Base-by-base conservation (phyloP, 257 asterid genomes). In the Cynanchum wilfordii region DNA sequence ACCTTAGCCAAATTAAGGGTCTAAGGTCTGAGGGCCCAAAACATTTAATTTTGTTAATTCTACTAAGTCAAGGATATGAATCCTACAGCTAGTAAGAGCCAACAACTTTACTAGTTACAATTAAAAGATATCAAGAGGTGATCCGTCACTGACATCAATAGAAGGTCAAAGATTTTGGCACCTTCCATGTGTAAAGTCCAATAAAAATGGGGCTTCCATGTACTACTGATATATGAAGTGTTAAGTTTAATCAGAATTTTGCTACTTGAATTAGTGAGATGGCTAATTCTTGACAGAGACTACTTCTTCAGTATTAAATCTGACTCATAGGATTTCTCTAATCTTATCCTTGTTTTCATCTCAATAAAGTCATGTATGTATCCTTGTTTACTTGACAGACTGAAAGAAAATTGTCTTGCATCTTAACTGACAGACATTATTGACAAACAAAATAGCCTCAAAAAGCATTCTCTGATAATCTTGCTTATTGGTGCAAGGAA, bases 401-500 rank as follows among this genome's bases (percentile, higher is more conserved):
- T 12, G 19, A 29, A 15, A 29, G 6, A 40, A 60, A 60, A 42
- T 60, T 4, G 2, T 5, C n/a, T 5, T 27, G 22, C 1, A 16
- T 17, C 57, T 51, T 20, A 51, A 51, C 7, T 51, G 10, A 51
- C n/a, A 51, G 22, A 63, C 36, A 24, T 44, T 13, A 66, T 11
- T 9, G 27, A 45, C 40, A 49, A 47, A 68, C 7, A 27, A 27
- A 27, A 13, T 7, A 30, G 22, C 29, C 44, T 68, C 58, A 47
- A 19, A 17, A 68, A 68, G 25, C 56, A 19, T n/a, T 63, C 36
- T 36, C 20, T 50, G 17, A 15, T 55, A 13, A 65, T 70, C 66
- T 52, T 62, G 38, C 13, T 52, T 56, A 78, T n/a, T 51, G 63
- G 58, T 49, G 56, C 56, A 40, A 75, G 69, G 56, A 25, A 29